Percentiles rank a stretch among this genome's conserved stretches.
phyloP scores from a whole-genome alignment of 495 filamentous ascomycete genomes.

The Penicillium antarcticum region DNA sequence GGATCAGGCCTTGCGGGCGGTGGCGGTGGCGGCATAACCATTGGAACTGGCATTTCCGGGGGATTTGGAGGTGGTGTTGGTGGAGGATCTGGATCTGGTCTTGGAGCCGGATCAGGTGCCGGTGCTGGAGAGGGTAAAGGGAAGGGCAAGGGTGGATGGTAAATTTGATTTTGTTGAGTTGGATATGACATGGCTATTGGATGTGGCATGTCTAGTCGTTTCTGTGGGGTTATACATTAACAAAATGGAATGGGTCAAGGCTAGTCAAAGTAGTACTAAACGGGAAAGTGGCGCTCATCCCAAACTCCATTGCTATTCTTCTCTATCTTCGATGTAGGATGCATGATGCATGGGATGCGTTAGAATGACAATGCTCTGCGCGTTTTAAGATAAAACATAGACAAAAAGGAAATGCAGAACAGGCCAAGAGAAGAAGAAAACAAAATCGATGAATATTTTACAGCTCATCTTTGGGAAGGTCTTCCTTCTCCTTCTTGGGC shows the following conservation, averaged over 20 bases:
- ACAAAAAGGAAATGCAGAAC: background rate
- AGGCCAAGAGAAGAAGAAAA: slow-evolving; percentile 1
- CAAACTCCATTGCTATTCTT: slow-evolving; percentile 20
- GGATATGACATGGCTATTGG: slow-evolving; percentile 7
- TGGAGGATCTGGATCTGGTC: too few species aligned
- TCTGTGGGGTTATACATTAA: too few species aligned
- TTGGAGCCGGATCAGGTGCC: too few species aligned
- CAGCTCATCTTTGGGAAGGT: slow-evolving; percentile 42
- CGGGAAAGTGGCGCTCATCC: background rate
- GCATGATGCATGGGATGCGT: slow-evolving; percentile 19
- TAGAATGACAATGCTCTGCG: slow-evolving; percentile 16
- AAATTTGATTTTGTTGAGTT: background rate
- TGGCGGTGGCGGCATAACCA: too few species aligned
- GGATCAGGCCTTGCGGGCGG: too few species aligned
- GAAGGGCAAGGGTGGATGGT: too few species aligned
- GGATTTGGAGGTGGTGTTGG: too few species aligned
- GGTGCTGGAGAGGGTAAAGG: too few species aligned
- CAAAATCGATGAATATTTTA: slow-evolving; percentile 13
- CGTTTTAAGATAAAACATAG: background rate
- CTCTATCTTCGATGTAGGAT: slow-evolving; percentile 20
- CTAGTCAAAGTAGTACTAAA: too few species aligned
- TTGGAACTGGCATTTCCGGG: too few species aligned
- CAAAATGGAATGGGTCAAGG: too few species aligned
- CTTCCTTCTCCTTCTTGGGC: slow-evolving; percentile 19
- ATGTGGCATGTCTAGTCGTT: too few species aligned